These are phyloP conservation scores for Irpex lacteus DNA, from an alignment of 1,284 basidiomycete species.

Conservation along the genomic window DNA sequence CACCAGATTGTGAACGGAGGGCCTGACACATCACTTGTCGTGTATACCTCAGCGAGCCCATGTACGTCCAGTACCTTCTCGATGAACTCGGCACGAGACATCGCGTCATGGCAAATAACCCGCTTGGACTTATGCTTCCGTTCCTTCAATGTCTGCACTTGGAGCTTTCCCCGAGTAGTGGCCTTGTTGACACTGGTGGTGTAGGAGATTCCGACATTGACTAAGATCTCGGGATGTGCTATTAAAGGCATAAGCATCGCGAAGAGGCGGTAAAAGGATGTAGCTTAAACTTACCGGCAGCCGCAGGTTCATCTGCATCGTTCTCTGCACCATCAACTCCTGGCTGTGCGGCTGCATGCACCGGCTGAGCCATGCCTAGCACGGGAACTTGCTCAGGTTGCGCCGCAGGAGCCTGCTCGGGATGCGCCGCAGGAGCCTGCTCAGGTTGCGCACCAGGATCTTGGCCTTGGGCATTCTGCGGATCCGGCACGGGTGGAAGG, in stretches of 20 bases:
- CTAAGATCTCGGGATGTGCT: not conserved
- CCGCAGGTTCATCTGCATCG: not conserved
- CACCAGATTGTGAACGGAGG: conserved; percentile 5
- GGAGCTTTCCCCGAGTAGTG: not conserved
- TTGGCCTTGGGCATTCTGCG: not conserved
- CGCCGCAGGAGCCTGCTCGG: not conserved
- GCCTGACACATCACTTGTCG: not conserved
- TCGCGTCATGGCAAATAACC: not conserved
- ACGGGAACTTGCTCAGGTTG: too few species aligned
- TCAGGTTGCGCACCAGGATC: not conserved
- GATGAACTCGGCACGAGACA: not conserved
- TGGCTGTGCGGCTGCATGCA: too few species aligned
- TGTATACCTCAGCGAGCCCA: not conserved
- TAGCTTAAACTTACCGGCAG: not conserved
- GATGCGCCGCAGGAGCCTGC: not conserved
- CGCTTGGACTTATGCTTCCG: not conserved
- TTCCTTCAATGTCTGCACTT: not conserved
- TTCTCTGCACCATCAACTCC: too few species aligned
- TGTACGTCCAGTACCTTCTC: not conserved
- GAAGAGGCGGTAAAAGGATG: not conserved
- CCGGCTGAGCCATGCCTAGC: too few species aligned
- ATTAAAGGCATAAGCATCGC: not conserved
- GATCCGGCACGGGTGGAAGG: not conserved
- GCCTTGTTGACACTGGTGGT: not conserved
- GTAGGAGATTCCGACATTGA: not conserved